phyloP scores from a whole-genome alignment of 2,329 filamentous ascomycete species.

The Neopestalotiopsis rosae region DNA sequence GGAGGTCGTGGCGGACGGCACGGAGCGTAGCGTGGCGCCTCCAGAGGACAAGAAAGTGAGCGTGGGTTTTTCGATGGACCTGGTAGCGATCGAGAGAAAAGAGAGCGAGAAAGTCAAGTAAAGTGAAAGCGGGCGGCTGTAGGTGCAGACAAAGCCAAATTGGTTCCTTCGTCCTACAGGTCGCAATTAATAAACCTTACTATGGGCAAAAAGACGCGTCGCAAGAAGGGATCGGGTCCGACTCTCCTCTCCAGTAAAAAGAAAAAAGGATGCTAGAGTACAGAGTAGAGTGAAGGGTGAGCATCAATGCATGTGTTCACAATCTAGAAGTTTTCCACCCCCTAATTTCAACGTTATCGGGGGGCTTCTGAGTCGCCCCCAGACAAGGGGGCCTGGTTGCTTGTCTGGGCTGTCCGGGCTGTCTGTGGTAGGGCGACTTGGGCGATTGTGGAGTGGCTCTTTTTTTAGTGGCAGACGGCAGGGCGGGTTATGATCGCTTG shows the following conservation, averaged over 20 bases:
- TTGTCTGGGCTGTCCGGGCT: not conserved
- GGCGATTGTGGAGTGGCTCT: not conserved
- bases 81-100: not conserved
- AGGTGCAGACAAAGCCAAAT: slow-evolving; percentile 8
- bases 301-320: slow-evolving; percentile 12
- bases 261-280: slow-evolving; percentile 6
- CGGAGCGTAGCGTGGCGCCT: slow-evolving; percentile 8
- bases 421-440: too few relatives aligned
- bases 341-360: slow-evolving; percentile 21
- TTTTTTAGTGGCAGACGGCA: not conserved
- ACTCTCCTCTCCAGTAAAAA: not conserved
- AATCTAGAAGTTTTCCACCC: slow-evolving; percentile 30
- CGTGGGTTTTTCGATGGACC: not conserved
- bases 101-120: not conserved
- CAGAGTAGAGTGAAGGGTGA: slow-evolving; percentile 4
- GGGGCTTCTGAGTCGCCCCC: slow-evolving; percentile 1
- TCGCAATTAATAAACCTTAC: slow-evolving; percentile 4
- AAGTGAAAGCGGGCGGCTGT: not conserved
- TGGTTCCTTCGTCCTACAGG: not conserved
- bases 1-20: not conserved
- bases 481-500: not conserved
- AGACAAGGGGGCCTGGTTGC: not conserved
- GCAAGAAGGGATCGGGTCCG: slow-evolving; percentile 2
- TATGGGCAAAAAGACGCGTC: not conserved
- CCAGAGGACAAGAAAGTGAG: not conserved